These are phyloP conservation scores for Mycosphaerelloides madeirae DNA, from an alignment of 2,329 filamentous ascomycete species.

Conservation along the genomic window DNA sequence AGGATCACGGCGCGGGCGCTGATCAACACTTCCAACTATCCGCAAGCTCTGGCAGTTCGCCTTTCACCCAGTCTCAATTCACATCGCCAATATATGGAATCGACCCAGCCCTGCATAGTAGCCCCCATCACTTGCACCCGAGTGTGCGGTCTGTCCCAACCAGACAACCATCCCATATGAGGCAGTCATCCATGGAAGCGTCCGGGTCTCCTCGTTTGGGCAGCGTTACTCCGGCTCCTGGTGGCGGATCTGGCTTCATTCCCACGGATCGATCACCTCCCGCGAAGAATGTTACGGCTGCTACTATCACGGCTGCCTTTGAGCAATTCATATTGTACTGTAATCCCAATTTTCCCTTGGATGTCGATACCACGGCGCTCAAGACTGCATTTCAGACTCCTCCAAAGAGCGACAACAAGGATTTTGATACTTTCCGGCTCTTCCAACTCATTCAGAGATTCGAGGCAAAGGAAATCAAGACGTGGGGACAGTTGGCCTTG, in stretches of 20 bases:
- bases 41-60: slow-evolving; percentile 14
- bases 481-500: slow-evolving; percentile 83
- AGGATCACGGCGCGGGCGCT: slow-evolving; percentile 19
- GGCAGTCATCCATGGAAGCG: slow-evolving; percentile 14
- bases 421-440: slow-evolving; percentile 71
- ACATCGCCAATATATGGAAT: slow-evolving; percentile 23
- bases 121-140: slow-evolving; percentile 20
- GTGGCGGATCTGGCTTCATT: slow-evolving; percentile 20
- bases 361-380: slow-evolving; percentile 65
- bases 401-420: slow-evolving; percentile 82
- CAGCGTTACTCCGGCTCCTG: slow-evolving; percentile 13
- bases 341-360: slow-evolving; percentile 72
- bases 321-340: slow-evolving; percentile 83
- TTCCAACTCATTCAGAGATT: slow-evolving; percentile 75
- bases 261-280: slow-evolving; percentile 57
- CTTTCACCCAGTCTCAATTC: slow-evolving; percentile 21
- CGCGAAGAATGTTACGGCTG: slow-evolving; percentile 60
- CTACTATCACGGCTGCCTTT: slow-evolving; percentile 75
- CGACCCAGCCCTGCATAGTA: slow-evolving; percentile 21
- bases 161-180: slow-evolving; percentile 8
- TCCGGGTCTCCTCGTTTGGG: slow-evolving; percentile 18
- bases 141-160: background rate
- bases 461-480: slow-evolving; percentile 79
- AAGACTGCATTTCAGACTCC: slow-evolving; percentile 72
- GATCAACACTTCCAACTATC: slow-evolving; percentile 21